Evolutionary conservation across 768 basidiomycete species (phyloP).

Genomic region (Mycena maculata): DNA sequence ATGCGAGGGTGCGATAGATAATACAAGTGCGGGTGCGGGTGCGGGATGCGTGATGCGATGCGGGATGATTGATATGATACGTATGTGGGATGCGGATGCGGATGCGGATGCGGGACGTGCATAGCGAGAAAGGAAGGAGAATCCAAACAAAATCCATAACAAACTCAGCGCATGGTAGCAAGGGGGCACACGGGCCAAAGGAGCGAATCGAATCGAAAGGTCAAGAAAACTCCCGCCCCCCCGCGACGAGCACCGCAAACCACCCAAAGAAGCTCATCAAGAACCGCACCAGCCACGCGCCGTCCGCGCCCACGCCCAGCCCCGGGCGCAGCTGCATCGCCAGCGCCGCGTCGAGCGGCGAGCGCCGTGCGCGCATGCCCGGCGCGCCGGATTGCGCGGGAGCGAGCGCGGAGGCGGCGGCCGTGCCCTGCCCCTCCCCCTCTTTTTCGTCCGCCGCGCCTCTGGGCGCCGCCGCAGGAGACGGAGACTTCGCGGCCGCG

Average conservation of each 20-base stretch:
- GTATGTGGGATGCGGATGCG: too few species aligned
- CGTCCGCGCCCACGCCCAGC: slow-evolving; percentile 74
- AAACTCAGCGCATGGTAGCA: too few species aligned
- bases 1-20: too few species aligned
- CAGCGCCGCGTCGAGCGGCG: slow-evolving; percentile 73
- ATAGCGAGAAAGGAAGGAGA: too few species aligned
- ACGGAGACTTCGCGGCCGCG: slow-evolving; percentile 20
- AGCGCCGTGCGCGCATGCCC: slow-evolving; percentile 46
- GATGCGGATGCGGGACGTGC: too few species aligned
- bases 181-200: too few species aligned
- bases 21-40: too few species aligned
- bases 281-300: slow-evolving; percentile 84
- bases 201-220: too few species aligned
- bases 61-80: too few species aligned
- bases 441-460: neutral
- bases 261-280: slow-evolving; percentile 85
- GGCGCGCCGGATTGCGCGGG: too few species aligned
- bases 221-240: slow-evolving; percentile 39
- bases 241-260: slow-evolving; percentile 70
- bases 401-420: slow-evolving; percentile 7
- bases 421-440: neutral
- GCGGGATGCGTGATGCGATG: too few species aligned
- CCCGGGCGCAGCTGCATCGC: slow-evolving; percentile 85
- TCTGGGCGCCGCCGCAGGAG: neutral
- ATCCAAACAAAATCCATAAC: too few species aligned